Conservation (phyloP, 164 flowering plant genomes). For the Tetracentron sinense region DNA sequence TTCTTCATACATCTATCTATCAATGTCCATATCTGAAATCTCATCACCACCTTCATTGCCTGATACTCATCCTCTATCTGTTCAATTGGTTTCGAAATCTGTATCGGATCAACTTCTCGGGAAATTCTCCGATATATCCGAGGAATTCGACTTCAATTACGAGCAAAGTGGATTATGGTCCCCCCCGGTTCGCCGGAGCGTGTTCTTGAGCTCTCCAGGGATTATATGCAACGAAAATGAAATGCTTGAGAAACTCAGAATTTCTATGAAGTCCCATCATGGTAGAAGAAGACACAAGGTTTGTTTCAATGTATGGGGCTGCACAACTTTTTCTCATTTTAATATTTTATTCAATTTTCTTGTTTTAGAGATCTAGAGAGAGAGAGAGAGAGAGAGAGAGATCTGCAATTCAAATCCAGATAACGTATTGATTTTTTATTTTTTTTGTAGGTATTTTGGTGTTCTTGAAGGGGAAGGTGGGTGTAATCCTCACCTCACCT, state of each 20-base stretch:
- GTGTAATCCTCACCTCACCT: neutral
- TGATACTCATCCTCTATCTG: slow-evolving; percentile 13
- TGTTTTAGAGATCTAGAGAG: neutral
- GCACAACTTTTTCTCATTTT: neutral
- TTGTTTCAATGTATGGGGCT: slow-evolving; percentile 4
- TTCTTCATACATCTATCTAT: neutral
- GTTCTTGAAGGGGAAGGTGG: neutral
- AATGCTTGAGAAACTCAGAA: slow-evolving; percentile 21
- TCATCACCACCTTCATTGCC: slow-evolving; percentile 13
- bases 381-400: neutral
- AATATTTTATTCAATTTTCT: no score
- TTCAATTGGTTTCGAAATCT: slow-evolving; percentile 48
- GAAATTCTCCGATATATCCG: slow-evolving; percentile 60
- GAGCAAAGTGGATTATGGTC: slow-evolving; percentile 79
- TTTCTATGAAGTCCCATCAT: slow-evolving; percentile 4
- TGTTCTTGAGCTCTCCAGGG: slow-evolving; percentile 49
- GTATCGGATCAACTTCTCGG: slow-evolving; percentile 56
- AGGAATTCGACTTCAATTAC: slow-evolving; percentile 62
- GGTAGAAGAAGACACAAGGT: slow-evolving; percentile 14
- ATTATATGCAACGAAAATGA: slow-evolving; percentile 28
- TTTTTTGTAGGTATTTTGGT: slow-evolving; percentile 13
- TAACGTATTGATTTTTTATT: neutral
- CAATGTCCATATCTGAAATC: slow-evolving; percentile 14
- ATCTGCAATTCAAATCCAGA: neutral
- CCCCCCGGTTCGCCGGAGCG: slow-evolving; percentile 53